Evolutionary conservation across 176 grass and related monocot species (phyloP), one percentile per base, ranked within the genome.

Genomic region (Thinopyrum elongatum): DNA sequence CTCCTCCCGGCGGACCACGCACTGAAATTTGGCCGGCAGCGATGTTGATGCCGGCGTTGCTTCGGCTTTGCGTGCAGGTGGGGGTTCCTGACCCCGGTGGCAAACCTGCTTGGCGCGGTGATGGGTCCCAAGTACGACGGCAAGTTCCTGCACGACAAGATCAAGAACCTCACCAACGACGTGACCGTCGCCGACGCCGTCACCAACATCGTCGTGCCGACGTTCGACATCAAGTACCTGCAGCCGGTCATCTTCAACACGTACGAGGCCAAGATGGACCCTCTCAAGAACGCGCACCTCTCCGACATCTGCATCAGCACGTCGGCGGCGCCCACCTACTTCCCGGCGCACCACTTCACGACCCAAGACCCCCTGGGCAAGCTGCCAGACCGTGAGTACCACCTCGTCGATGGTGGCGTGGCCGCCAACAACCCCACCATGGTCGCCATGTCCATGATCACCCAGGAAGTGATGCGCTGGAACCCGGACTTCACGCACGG

Each of bases 221-320:
- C 93, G 3, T 92, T 92, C 35, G 90, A 95, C 63, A 71, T 95
- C 51, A 90, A 90, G 77, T 22, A 30, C 62, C 44, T 90, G 19
- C 93, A 95, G 21, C 93, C 94, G 10, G 58, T 82, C 28, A 68
- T 95, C 73, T 95, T 93, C 84, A 85, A 89, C 16, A 91, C 91
- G 8, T 93, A 87, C 38, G 88, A 95, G 84, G 86, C 86, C 6
- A 70, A 77, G 63, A 19, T 3, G 0, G 63, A 82, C 1, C 68
- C 87, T 0, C 65, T 87, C 22, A 92, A 92, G 80, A 83, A 92
- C 39, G 90, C 90, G 76, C 83, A 86, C 67, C 86, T 95, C 15
- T 92, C 90, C 8, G 93, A 95, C 79, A 90, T 92, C 58, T 95
- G 90, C 79, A 95, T 95, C 85, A 88, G 90, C 79, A 95, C 93